Evolutionary conservation across 768 basidiomycete genomes (phyloP).

Genomic region (Pisolithus marmoratus): DNA sequence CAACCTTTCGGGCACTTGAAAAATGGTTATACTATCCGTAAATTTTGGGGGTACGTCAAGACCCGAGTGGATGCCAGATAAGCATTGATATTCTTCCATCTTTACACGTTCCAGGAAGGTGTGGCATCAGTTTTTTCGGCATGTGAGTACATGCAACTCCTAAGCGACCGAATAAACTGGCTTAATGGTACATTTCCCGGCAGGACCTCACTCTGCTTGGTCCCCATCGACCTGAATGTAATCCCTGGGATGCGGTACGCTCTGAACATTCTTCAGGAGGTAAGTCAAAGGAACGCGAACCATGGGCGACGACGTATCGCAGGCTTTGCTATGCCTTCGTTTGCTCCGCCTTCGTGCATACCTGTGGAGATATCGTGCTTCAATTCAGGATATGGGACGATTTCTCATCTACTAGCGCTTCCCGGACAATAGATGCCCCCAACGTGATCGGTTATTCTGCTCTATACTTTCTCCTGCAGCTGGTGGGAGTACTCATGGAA

Average conservation of each 20-base stretch:
- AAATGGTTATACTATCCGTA: no score
- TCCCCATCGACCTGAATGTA: background rate
- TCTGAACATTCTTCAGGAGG: background rate
- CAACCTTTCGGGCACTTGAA: no score
- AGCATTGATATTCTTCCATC: no score
- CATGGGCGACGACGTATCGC: background rate
- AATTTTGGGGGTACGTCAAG: no score
- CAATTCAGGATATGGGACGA: background rate
- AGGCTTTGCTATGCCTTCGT: background rate
- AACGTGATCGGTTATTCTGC: no score
- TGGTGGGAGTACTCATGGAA: background rate
- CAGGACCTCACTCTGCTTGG: background rate
- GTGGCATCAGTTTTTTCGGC: background rate
- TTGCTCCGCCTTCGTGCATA: no score
- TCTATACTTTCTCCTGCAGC: no score
- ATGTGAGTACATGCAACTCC: background rate
- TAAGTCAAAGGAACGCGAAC: background rate
- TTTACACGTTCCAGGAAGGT: background rate
- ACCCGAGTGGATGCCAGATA: no score
- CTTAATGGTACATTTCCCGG: no score
- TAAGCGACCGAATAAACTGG: no score
- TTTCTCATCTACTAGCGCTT: background rate
- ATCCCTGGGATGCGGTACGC: background rate
- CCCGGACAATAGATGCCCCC: background rate
- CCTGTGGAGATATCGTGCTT: background rate